Base-by-base conservation (phyloP, 768 basidiomycete species). In the Hygrocybe punicea region DNA sequence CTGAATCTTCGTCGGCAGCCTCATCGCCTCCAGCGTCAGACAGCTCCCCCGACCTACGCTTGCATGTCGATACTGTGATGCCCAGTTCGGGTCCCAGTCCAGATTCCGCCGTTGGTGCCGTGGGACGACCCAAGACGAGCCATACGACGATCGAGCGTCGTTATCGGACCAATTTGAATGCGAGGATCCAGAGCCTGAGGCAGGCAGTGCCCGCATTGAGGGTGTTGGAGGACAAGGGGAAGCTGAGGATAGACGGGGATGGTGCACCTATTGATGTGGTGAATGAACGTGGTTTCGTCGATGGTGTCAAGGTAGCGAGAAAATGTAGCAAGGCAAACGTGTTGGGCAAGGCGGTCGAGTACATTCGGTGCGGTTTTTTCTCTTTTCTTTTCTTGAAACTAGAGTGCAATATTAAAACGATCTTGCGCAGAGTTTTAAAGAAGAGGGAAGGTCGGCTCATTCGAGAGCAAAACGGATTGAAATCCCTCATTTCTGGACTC, bases 241-340 rank as follows among this genome's bases (percentile, higher is more conserved):
- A 78, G 42, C 63, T 62, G 1, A 70, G 71, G 10, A 62, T 63
- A 19, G 71, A 71, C 17, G 70, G 68, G 19, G 66, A 67, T 13
- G 64, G 66, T 24, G 68, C 70, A 13, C 59, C 62, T 17, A 73
- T 75, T 17, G 72, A 73, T 36, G 74, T 82, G 2, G 83, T 90
- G n/a, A 91, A 93, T 59, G 84, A 86, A 36, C 81, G 91, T 3
- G 93, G 93, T 3, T 93, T 87, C 62, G 87, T 93, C 2, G 93
- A 95, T 63, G 93, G 93, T n/a, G 90, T 95, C 66, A 89, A 89
- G 69, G 87, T 93, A 9, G 93, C 93, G 7, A 80, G 91, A 57
- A 95, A 93, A 72, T 90, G 90, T 69, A 89, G 87, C 72, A 95
- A 95, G 67, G 91, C 91, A 2, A 92, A 91, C 56, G 89, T 95